Conservation (phyloP, 177 flowering plant genomes). For the Vitis hybrid region DNA sequence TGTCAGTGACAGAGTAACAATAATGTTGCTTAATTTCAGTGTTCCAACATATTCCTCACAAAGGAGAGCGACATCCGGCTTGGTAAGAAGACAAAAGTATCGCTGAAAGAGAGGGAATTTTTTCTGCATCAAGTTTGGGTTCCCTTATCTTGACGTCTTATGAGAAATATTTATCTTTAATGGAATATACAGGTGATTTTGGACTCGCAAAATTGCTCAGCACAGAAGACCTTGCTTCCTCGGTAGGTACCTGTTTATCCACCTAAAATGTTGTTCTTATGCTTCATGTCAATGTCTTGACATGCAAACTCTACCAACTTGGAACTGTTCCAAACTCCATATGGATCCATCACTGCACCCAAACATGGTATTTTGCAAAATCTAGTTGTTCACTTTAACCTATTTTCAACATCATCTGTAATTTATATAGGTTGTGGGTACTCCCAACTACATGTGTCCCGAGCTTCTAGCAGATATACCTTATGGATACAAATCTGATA, state of each 20-base stretch:
- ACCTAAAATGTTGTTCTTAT: too few relatives aligned
- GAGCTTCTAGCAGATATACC: constrained; percentile 96
- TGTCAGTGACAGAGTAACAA: not conserved
- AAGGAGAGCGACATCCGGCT: constrained; percentile 81
- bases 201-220: constrained; percentile 89
- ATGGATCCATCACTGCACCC: too few relatives aligned
- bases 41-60: constrained; percentile 93
- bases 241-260: constrained; percentile 43
- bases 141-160: constrained; percentile 5
- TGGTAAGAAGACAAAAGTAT: constrained; percentile 48
- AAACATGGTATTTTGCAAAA: not conserved
- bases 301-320: too few relatives aligned
- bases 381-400: not conserved
- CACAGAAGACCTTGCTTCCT: constrained; percentile 74
- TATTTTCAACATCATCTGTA: not conserved
- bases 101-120: not conserved
- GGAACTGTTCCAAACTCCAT: too few relatives aligned
- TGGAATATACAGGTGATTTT: constrained; percentile 75
- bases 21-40: constrained; percentile 41
- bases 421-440: constrained; percentile 78
- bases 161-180: constrained; percentile 16
- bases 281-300: too few relatives aligned
- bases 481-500: constrained; percentile 97
- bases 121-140: constrained; percentile 7
- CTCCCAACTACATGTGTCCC: constrained; percentile 97